These are phyloP conservation scores for Bacidia rubella DNA, from an alignment of 495 filamentous ascomycete genomes.

Conservation along the genomic window DNA sequence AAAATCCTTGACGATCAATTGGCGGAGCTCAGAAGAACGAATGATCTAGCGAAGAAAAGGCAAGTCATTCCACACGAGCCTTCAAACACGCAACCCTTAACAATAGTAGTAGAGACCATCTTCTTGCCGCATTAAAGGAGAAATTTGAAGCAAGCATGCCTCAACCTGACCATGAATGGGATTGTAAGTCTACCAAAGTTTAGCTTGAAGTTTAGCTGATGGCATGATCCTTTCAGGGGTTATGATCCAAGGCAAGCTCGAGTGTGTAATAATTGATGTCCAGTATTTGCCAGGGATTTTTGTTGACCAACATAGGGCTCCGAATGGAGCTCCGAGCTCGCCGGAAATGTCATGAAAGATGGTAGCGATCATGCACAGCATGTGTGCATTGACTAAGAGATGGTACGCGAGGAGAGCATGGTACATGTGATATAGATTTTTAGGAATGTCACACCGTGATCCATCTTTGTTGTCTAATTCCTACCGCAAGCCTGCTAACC, in stretches of 20 bases:
- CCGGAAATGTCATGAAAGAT: neutral
- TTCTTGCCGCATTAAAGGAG: neutral
- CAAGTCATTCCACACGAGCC: neutral
- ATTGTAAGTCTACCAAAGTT: neutral
- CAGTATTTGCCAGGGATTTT: too few relatives aligned
- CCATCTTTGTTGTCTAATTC: slow-evolving; percentile 4
- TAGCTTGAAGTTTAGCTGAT: neutral
- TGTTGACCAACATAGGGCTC: neutral
- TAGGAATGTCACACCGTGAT: too few relatives aligned
- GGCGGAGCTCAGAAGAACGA: neutral
- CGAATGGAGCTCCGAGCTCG: neutral
- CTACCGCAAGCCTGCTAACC: slow-evolving; percentile 68
- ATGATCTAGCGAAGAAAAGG: neutral
- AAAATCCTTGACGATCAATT: neutral
- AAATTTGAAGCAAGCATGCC: neutral
- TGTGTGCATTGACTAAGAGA: too few relatives aligned
- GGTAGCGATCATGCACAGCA: too few relatives aligned
- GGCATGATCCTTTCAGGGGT: neutral
- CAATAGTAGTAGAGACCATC: neutral
- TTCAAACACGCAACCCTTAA: neutral
- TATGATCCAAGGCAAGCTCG: neutral
- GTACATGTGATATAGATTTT: too few relatives aligned
- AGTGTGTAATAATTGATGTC: too few relatives aligned
- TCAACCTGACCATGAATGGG: neutral
- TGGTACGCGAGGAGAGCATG: too few relatives aligned